Base-by-base conservation (phyloP, 1,284 basidiomycete species). In the Coniophora puteana region DNA sequence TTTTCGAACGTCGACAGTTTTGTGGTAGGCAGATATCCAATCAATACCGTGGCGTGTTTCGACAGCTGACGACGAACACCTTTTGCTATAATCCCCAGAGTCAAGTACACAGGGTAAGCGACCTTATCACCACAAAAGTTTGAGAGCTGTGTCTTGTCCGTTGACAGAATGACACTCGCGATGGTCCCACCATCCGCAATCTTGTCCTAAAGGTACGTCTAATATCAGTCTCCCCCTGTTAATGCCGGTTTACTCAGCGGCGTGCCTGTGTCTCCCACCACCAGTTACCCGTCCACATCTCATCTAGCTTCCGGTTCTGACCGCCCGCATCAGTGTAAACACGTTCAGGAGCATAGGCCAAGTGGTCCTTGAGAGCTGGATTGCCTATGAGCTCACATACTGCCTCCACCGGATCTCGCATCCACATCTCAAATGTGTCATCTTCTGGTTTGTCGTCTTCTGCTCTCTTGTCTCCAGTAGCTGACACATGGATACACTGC, bases 91-190 rank as follows among this genome's bases (percentile, higher is more conserved):
- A 70, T 71, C 1, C 66, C 66, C 4, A 69, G 51, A 0, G 58
- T 65, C 1, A 68, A 48, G 48, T 69, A 70, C 1, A 67, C 60
- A 3, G 65, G 65, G 53, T 55, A 66, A 16, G 63, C 66, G 3
- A 40, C 40, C 32, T 65, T 65, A 38, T 66, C 57, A 3, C 66
- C 63, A 13, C 57, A 53, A 45, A 67, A 61, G 2, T 42, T 44
- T 70, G n/a, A n/a, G n/a, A n/a, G n/a, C n/a, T n/a, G n/a, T n/a
- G n/a, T n/a, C n/a, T n/a, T n/a, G n/a, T n/a, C 65, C 0, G 66
- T 62, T 5, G 64, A 51, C 1, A 69, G 43, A 24, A 71, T 68
- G 7, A 69, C 30, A 0, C 63, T 62, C 3, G 51, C 52, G 24
- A 69, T 47, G 3, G 62, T 65, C 5, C 53, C 54, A 14, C 57